Conservation (phyloP, 306 rosid species). For the Dalbergia oliveri region DNA sequence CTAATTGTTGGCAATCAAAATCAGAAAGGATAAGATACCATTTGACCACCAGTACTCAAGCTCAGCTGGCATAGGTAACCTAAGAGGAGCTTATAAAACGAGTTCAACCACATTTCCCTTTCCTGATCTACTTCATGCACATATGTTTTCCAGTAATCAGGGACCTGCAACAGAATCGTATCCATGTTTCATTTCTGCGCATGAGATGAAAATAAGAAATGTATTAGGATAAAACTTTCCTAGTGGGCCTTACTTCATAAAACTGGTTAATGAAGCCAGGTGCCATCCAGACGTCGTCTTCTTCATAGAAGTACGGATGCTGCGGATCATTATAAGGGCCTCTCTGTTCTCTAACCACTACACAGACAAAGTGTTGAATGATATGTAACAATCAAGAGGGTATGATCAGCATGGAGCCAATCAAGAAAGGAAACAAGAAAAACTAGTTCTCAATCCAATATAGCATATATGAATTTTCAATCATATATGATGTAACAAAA, state of each 20-base stretch:
- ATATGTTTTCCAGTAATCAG: conserved; percentile 90
- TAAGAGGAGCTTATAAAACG: conserved; percentile 93
- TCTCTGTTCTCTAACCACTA: conserved; percentile 95
- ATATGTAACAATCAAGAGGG: conserved; percentile 40
- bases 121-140: conserved; percentile 90
- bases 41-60: conserved; percentile 91
- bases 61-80: conserved; percentile 98
- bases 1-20: conserved; percentile 12
- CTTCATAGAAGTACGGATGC: conserved; percentile 95
- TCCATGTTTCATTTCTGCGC: conserved; percentile 23
- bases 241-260: conserved; percentile 71
- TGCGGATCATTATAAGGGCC: conserved; percentile 94
- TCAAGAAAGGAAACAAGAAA: background rate
- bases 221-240: conserved; percentile 39
- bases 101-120: conserved; percentile 98
- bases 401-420: conserved; percentile 8
- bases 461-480: conserved; percentile 3
- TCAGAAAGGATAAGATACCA: conserved; percentile 52
- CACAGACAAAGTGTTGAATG: conserved; percentile 34
- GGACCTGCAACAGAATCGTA: conserved; percentile 69
- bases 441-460: conserved; percentile 16
- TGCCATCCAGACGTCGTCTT: conserved; percentile 96
- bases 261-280: conserved; percentile 97
- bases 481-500: conserved; percentile 15
- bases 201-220: conserved; percentile 35